phyloP scores from a whole-genome alignment of 352 stramenopile species.

The Phytophthora pini region DNA sequence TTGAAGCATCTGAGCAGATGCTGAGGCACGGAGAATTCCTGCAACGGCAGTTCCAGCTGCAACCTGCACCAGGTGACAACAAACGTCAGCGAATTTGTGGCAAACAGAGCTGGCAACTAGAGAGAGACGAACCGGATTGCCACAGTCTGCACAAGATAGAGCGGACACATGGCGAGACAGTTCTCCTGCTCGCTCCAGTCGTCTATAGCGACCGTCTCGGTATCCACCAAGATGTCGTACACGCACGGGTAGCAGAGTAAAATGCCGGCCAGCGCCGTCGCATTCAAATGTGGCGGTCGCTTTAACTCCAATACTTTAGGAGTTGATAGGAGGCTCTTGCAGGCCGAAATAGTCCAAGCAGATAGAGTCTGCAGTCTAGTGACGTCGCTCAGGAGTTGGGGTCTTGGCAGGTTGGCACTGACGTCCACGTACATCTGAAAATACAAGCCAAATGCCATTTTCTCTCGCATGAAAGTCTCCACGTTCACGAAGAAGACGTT shows the following conservation, averaged over 20 bases:
- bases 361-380: constrained; percentile 12
- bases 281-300: constrained; percentile 14
- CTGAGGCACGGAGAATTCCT: constrained; percentile 64
- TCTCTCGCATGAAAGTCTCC: constrained; percentile 38
- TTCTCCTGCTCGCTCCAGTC: constrained; percentile 50
- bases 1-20: constrained; percentile 34
- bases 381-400: constrained; percentile 2
- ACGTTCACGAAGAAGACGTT: constrained; percentile 61
- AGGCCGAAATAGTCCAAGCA: constrained; percentile 20
- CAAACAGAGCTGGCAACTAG: neutral
- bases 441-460: constrained; percentile 32
- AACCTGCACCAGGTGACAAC: constrained; percentile 21
- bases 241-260: constrained; percentile 55
- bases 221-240: constrained; percentile 39
- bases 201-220: neutral
- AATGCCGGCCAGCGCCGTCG: constrained; percentile 46
- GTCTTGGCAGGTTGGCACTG: constrained; percentile 26
- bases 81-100: constrained; percentile 11
- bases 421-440: constrained; percentile 44
- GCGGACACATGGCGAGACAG: constrained; percentile 59
- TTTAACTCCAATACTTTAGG: constrained; percentile 28
- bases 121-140: constrained; percentile 28
- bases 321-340: constrained; percentile 29
- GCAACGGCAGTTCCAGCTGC: constrained; percentile 33
- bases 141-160: constrained; percentile 42